Conservation (phyloP, 768 basidiomycete species). For the Boletus barrowsii region DNA sequence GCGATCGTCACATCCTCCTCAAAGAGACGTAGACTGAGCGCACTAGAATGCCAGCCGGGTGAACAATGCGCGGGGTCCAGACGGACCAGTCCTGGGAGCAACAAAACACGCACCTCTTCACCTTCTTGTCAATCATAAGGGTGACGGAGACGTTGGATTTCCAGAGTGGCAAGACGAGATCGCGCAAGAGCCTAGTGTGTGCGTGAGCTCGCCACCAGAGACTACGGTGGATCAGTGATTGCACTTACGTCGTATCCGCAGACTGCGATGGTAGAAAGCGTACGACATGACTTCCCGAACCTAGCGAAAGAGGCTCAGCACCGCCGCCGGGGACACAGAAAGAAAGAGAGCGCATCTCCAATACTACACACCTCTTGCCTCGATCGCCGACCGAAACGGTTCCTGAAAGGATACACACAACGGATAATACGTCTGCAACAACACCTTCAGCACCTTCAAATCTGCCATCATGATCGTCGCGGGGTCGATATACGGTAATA, state of each 20-base stretch:
- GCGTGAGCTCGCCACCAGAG: neutral
- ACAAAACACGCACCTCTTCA: slow-evolving; percentile 68
- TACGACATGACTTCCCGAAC: slow-evolving; percentile 68
- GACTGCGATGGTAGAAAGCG: slow-evolving; percentile 56
- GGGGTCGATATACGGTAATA: slow-evolving; percentile 78
- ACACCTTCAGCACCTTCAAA: slow-evolving; percentile 52
- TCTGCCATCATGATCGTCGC: slow-evolving; percentile 58
- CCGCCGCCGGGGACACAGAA: neutral
- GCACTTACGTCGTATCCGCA: slow-evolving; percentile 57
- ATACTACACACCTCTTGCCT: slow-evolving; percentile 45
- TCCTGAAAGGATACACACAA: slow-evolving; percentile 60
- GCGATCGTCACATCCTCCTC: slow-evolving; percentile 69
- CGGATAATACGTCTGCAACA: slow-evolving; percentile 82
- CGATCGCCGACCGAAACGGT: slow-evolving; percentile 54
- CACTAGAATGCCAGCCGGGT: slow-evolving; percentile 43
- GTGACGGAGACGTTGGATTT: slow-evolving; percentile 84
- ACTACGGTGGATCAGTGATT: neutral
- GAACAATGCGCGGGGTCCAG: neutral
- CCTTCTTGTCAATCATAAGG: slow-evolving; percentile 95
- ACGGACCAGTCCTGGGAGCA: too few species aligned
- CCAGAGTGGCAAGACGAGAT: slow-evolving; percentile 93
- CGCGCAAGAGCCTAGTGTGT: slow-evolving; percentile 58
- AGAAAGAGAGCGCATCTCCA: slow-evolving; percentile 38
- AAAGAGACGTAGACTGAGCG: slow-evolving; percentile 82
- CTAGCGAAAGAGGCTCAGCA: slow-evolving; percentile 33